Evolutionary conservation across 2,329 filamentous ascomycete genomes (phyloP).

Genomic region (Beauveria pseudobassiana): DNA sequence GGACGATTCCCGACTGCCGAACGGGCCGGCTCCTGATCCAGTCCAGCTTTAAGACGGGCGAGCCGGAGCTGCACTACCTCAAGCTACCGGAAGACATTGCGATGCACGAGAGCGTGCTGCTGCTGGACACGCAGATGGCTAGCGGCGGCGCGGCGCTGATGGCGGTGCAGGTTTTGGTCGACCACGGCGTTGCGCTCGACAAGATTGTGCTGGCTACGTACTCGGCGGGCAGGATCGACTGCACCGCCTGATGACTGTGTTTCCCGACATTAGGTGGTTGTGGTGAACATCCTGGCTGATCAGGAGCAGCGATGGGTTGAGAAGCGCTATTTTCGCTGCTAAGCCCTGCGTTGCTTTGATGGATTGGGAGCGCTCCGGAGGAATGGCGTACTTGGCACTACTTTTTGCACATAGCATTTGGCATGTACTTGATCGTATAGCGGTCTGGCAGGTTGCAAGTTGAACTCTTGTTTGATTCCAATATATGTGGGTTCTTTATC

Average conservation of each 20-base stretch:
- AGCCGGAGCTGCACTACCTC: conserved; percentile 88
- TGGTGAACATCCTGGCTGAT: conserved; percentile 74
- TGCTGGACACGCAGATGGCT: conserved; percentile 92
- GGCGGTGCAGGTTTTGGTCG: conserved; percentile 91
- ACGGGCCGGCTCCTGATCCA: conserved; percentile 88
- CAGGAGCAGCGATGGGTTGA: conserved; percentile 87
- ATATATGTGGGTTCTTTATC: background rate
- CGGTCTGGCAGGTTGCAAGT: background rate
- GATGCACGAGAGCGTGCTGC: conserved; percentile 69
- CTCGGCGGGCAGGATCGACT: conserved; percentile 74
- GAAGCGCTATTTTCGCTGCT: conserved; percentile 84
- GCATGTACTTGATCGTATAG: background rate
- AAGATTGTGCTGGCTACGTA: conserved; percentile 91
- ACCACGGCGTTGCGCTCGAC: conserved; percentile 80
- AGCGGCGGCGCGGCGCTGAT: conserved; percentile 80
- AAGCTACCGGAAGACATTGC: conserved; percentile 69
- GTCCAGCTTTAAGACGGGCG: conserved; percentile 74
- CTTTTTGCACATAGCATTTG: background rate
- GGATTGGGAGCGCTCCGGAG: background rate
- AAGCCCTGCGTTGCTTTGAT: conserved; percentile 8
- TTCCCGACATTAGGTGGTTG: conserved; percentile 82
- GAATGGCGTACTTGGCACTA: background rate
- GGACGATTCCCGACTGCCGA: conserved; percentile 87
- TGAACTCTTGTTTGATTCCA: background rate
- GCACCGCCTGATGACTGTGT: conserved; percentile 80